Base-by-base conservation (phyloP, 768 basidiomycete species). In the Lyophyllum atratum region DNA sequence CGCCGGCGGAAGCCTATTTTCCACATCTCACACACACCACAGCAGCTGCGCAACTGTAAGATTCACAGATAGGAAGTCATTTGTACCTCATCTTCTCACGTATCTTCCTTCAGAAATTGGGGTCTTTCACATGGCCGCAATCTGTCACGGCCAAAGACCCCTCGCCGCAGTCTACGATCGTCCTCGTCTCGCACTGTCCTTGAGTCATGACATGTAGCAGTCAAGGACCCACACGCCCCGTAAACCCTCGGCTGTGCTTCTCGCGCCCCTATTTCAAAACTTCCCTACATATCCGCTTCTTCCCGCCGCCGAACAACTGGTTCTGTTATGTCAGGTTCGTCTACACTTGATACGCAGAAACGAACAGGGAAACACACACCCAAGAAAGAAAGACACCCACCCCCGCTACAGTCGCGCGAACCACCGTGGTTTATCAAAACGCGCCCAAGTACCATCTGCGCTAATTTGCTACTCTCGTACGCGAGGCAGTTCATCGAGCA, bases 401-500 rank as follows among this genome's bases (percentile, higher is more conserved):
- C 40, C 49, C 59, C 59, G 52, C 55, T 57, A 42, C 53, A 28
- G 29, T 22, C 25, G n/a, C 22, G 11, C 42, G 54, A 48, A 51
- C 49, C 37, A 52, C 54, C 34, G 34, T 52, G 43, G 58, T 31
- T 40, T 21, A 24, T 46, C 31, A 6, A 22, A 19, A n/a, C 46
- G 42, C 55, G 10, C 26, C 39, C 50, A 17, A 40, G 15, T 34
- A 22, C 45, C 53, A 45, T 56, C 25, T 26, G 55, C 9, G 59
- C 66, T 2, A 45, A 55, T 45, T 52, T 60, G 15, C 45, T 72
- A 39, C 63, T 77, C 12, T 59, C 62, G 19, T 64, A 70, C 54
- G 70, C 69, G 53, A 66, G 66, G 45, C 67, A 72, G 39, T 60
- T 59, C 24, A 67, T 66, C 57, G 66, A 55, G 45, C 50, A 60